These are phyloP conservation scores for Fusarium sublunatum DNA, from an alignment of 2,329 filamentous ascomycete genomes.

Conservation along the genomic window DNA sequence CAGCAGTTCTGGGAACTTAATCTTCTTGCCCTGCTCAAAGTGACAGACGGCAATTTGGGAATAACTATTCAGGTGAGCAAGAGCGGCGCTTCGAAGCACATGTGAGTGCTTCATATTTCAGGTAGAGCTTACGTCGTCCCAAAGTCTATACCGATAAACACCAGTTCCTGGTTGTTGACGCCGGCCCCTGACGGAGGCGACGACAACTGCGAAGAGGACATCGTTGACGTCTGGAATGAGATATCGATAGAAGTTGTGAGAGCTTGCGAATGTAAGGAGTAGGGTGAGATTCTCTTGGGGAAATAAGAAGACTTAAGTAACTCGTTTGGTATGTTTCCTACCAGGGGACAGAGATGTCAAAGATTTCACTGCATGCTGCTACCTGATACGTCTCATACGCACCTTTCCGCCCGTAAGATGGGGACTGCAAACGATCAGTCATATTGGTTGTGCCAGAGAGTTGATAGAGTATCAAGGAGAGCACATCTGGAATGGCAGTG, in stretches of 20 bases:
- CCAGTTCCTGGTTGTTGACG: not conserved
- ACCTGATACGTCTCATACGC: not conserved
- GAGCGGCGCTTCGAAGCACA: too few relatives aligned
- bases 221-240: too few relatives aligned
- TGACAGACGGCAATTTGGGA: too few relatives aligned
- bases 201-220: too few relatives aligned
- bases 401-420: not conserved
- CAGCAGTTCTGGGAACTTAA: not conserved
- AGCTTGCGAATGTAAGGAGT: not conserved
- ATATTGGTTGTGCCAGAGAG: not conserved
- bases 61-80: too few relatives aligned
- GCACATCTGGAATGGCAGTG: not conserved
- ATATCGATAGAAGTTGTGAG: too few relatives aligned
- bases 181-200: not conserved
- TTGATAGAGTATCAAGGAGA: not conserved
- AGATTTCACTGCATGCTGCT: not conserved
- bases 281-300: not conserved
- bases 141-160: not conserved
- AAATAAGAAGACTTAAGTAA: not conserved
- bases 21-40: too few relatives aligned
- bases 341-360: too few relatives aligned
- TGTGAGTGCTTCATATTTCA: too few relatives aligned
- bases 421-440: not conserved
- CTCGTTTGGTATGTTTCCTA: not conserved
- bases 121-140: conserved; percentile 6